A percentile compares a stretch with the other conserved stretches of the same genome.
Conservation (phyloP, 1,284 basidiomycete genomes). For the Chalciporus piperatoides region DNA sequence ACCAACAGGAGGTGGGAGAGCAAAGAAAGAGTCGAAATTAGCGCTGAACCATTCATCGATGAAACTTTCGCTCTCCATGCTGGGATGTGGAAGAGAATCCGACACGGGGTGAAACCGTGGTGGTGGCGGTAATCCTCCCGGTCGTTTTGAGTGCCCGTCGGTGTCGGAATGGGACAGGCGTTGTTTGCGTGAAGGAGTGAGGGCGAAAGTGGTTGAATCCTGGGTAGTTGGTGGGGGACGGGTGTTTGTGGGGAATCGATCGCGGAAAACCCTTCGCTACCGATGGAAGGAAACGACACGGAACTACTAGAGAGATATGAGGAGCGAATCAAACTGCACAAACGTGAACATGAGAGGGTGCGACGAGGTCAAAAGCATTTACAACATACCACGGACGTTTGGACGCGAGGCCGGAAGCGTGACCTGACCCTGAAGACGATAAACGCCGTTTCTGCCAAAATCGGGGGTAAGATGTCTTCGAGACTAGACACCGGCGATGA, state of each 20-base stretch:
- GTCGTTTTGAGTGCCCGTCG: constrained; percentile 4
- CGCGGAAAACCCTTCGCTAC: too few species aligned
- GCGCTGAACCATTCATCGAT: constrained; percentile 31
- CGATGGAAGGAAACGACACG: too few species aligned
- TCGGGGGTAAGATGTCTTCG: constrained; percentile 6
- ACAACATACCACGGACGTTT: too few species aligned
- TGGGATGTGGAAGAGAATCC: constrained; percentile 22
- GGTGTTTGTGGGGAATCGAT: too few species aligned
- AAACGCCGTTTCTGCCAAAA: constrained; percentile 24
- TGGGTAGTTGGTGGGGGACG: too few species aligned
- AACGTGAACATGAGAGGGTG: too few species aligned
- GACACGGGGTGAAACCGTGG: constrained; percentile 25
- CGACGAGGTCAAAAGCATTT: constrained; percentile 11
- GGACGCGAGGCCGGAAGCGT: constrained; percentile 2
- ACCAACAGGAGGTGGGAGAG: constrained; percentile 24
- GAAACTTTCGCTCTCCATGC: constrained; percentile 10
- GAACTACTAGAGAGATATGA: too few species aligned
- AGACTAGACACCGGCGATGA: constrained; percentile 7
- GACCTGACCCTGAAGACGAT: constrained; percentile 8
- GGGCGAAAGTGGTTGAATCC: too few species aligned
- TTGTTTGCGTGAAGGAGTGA: too few species aligned
- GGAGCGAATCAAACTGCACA: too few species aligned
- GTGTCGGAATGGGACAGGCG: too few species aligned
- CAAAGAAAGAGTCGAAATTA: constrained; percentile 26
- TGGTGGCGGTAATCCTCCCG: constrained; percentile 23